Percentiles rank a stretch among this genome's conserved stretches.
These are phyloP conservation scores for Magnaporthiopsis incrustans DNA, from an alignment of 2,329 filamentous ascomycete species.

Conservation along the genomic window DNA sequence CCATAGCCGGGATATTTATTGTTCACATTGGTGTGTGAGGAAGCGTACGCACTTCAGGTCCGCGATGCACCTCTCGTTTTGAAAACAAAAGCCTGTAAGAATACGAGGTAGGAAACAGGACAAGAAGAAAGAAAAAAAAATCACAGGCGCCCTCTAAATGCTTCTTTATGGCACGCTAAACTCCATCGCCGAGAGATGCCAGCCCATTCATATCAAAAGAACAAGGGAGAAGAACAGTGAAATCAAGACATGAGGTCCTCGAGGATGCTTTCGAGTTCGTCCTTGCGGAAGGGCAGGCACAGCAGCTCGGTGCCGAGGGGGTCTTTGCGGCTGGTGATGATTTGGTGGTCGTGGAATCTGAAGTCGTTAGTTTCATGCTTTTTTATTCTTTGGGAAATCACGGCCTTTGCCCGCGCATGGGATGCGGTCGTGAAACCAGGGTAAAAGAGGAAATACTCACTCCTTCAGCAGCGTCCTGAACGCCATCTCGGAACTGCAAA, in stretches of 20 bases:
- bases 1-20: not conserved
- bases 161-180: not conserved
- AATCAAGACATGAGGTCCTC: slow-evolving; percentile 59
- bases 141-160: not conserved
- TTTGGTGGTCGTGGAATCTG: slow-evolving; percentile 93
- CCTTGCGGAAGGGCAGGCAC: slow-evolving; percentile 75
- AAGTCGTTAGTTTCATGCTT: slow-evolving; percentile 11
- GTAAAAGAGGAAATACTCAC: slow-evolving; percentile 35
- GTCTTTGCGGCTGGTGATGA: slow-evolving; percentile 86
- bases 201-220: not conserved
- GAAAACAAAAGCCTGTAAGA: not conserved
- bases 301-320: slow-evolving; percentile 76
- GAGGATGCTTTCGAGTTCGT: slow-evolving; percentile 81
- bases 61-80: no score
- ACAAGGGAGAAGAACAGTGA: not conserved
- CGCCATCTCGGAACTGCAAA: slow-evolving; percentile 92
- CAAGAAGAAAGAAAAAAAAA: not conserved
- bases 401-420: no score
- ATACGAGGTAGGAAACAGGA: not conserved
- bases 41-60: not conserved
- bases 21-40: not conserved
- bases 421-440: no score
- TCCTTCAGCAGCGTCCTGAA: slow-evolving; percentile 93
- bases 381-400: no score
- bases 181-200: not conserved